These are phyloP conservation scores for Rusavskia elegans DNA, from an alignment of 495 filamentous ascomycete genomes.

Conservation along the genomic window DNA sequence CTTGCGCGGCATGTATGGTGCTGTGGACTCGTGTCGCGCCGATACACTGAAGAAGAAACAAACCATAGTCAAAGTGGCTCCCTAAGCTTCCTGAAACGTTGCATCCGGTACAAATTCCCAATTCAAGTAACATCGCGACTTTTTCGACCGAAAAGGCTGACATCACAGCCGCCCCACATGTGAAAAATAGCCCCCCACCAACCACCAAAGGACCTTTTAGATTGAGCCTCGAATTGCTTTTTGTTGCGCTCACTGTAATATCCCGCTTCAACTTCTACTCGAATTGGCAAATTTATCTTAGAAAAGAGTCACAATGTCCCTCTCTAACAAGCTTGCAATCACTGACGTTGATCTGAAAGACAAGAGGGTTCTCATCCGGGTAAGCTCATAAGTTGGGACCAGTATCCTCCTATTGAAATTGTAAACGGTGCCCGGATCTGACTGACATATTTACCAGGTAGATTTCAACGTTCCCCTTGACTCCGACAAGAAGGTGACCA, in stretches of 20 bases:
- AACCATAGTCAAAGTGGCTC: no score
- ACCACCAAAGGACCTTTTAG: not conserved
- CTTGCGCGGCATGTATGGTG: not conserved
- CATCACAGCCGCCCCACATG: not conserved
- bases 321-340: constrained; percentile 94
- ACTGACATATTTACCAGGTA: constrained; percentile 40
- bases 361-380: constrained; percentile 94
- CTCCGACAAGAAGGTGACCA: constrained; percentile 79
- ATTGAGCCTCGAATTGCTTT: not conserved
- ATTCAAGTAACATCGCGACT: no score
- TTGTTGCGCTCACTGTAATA: not conserved
- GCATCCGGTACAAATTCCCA: no score
- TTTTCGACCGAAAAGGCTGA: not conserved
- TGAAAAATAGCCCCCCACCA: not conserved
- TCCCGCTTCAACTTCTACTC: not conserved
- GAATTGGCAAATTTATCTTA: not conserved
- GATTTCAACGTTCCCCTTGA: constrained; percentile 99
- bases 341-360: constrained; percentile 90
- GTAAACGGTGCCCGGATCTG: not conserved
- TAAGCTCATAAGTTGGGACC: constrained; percentile 27
- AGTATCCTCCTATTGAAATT: no score
- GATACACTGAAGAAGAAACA: not conserved
- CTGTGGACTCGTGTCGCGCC: not conserved
- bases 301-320: constrained; percentile 56
- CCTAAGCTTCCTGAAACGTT: no score